phyloP scores from a whole-genome alignment of 345 rosid species.

The Draba incana region DNA sequence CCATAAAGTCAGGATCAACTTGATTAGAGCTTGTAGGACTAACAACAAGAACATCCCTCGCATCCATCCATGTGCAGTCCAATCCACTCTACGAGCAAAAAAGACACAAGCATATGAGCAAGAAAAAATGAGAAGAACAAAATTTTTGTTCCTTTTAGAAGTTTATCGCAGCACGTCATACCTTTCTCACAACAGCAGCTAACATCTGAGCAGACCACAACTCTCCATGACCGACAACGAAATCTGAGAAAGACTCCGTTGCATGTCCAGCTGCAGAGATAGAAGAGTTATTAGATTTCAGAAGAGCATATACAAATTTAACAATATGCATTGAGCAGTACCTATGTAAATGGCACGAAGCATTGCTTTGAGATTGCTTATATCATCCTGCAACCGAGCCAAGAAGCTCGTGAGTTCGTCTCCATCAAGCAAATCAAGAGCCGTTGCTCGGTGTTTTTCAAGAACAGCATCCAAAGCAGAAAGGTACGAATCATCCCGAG shows the following conservation, averaged over 20 bases:
- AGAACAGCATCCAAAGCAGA: conserved; percentile 73
- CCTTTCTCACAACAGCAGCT: conserved; percentile 81
- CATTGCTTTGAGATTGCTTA: conserved; percentile 91
- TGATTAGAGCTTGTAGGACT: conserved; percentile 80
- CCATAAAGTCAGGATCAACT: conserved; percentile 88
- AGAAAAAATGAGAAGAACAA: not conserved
- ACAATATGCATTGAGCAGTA: conserved; percentile 2
- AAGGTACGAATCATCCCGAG: conserved; percentile 76
- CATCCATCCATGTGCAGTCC: conserved; percentile 94
- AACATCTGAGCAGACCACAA: conserved; percentile 96
- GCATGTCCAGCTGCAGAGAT: conserved; percentile 90
- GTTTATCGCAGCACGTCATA: conserved; percentile 11
- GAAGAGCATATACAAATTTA: not conserved
- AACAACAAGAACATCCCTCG: conserved; percentile 90
- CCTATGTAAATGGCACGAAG: conserved; percentile 97
- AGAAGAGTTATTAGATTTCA: conserved; percentile 12
- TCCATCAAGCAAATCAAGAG: conserved; percentile 78
- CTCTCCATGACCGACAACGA: conserved; percentile 96
- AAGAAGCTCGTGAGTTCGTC: conserved; percentile 67
- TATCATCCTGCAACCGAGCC: conserved; percentile 70
- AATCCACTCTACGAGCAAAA: conserved; percentile 59
- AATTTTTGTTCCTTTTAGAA: not conserved
- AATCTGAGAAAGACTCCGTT: conserved; percentile 93
- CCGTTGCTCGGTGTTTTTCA: conserved; percentile 78
- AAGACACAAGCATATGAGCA: conserved; percentile 19